Conservation (phyloP, 2,329 filamentous ascomycete species). For the Alternaria sp. region DNA sequence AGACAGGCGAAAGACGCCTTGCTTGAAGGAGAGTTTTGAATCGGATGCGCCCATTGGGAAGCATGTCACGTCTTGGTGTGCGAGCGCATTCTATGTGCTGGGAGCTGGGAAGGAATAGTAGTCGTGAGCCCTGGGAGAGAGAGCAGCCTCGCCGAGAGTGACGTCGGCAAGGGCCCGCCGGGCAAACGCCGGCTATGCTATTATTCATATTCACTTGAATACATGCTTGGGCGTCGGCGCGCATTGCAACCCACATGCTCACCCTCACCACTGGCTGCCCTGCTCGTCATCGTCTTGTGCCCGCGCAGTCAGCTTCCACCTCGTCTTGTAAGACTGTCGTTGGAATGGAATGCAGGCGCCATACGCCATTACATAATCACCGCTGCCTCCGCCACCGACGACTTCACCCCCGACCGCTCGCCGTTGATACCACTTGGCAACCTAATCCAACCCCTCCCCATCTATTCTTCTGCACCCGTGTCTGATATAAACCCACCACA, state of each 20-base stretch:
- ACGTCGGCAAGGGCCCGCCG: conserved; percentile 32
- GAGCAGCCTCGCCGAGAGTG: conserved; percentile 24
- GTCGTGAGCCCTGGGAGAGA: conserved; percentile 1
- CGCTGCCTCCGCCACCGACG: conserved; percentile 6
- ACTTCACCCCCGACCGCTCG: not conserved
- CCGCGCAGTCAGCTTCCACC: not conserved
- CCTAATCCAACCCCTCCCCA: not conserved
- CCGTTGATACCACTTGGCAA: not conserved
- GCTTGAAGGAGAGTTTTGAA: conserved; percentile 98
- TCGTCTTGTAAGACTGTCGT: not conserved
- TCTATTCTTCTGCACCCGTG: conserved; percentile 4
- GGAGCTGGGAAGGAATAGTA: conserved; percentile 10
- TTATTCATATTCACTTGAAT: conserved; percentile 18
- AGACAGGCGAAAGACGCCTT: conserved; percentile 96
- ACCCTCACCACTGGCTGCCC: not conserved
- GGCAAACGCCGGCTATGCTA: conserved; percentile 13
- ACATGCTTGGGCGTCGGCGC: conserved; percentile 31
- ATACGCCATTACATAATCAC: conserved; percentile 27
- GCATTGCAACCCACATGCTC: conserved; percentile 3
- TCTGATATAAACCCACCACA: not conserved
- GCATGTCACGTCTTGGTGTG: conserved; percentile 44
- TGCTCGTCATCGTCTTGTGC: not conserved
- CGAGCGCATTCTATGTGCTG: conserved; percentile 28
- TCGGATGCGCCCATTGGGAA: conserved; percentile 91
- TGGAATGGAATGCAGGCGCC: not conserved